These are phyloP conservation scores for Pseudodiploospora longispora DNA, from an alignment of 2,329 filamentous ascomycete species.

Conservation along the genomic window DNA sequence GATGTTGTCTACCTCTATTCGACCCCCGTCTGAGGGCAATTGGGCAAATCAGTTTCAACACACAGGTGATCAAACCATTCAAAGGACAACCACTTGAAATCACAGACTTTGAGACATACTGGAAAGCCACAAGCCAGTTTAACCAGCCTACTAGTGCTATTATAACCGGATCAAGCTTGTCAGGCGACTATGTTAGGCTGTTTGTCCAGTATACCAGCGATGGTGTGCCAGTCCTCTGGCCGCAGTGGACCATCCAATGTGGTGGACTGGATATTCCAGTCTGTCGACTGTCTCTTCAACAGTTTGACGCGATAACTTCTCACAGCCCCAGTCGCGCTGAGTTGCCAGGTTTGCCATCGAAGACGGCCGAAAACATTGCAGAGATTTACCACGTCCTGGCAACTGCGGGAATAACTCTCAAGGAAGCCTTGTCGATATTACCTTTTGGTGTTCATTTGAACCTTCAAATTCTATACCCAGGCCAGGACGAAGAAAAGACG, in stretches of 20 bases:
- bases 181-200: conserved; percentile 87
- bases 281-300: conserved; percentile 65
- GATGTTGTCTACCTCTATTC: conserved; percentile 81
- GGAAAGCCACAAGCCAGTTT: conserved; percentile 94
- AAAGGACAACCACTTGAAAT: conserved; percentile 88
- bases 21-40: conserved; percentile 87
- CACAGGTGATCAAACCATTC: conserved; percentile 95
- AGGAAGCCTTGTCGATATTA: conserved; percentile 66
- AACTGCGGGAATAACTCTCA: conserved; percentile 69
- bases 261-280: conserved; percentile 75
- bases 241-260: conserved; percentile 70
- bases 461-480: conserved; percentile 85
- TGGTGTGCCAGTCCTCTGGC: conserved; percentile 78
- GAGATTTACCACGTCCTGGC: conserved; percentile 65
- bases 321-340: conserved; percentile 34
- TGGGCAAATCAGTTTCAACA: conserved; percentile 88
- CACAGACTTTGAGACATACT: conserved; percentile 97
- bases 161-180: conserved; percentile 89
- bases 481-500: conserved; percentile 59
- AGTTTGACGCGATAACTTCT: conserved; percentile 53
- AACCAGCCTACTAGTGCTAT: conserved; percentile 74
- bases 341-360: conserved; percentile 33
- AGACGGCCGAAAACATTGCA: conserved; percentile 48
- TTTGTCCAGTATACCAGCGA: conserved; percentile 91
- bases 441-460: conserved; percentile 80